Conservation (phyloP, 208 protist genomes). For the Endotrypanum monterogeii region DNA sequence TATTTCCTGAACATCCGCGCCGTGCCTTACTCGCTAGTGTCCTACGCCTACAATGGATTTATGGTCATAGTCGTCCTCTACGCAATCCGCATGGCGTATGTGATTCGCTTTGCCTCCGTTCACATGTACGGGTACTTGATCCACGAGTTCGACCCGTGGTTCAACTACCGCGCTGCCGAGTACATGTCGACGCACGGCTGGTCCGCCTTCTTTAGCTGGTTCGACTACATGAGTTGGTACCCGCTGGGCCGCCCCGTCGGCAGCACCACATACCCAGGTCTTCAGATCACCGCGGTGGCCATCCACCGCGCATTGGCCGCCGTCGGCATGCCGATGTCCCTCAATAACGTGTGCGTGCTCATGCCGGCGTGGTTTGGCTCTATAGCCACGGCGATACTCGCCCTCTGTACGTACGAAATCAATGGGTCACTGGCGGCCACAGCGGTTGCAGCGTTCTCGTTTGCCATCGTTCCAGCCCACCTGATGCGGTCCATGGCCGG, state of each 20-base stretch:
- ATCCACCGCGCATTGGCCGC: conserved; percentile 92
- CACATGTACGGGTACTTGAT: conserved; percentile 87
- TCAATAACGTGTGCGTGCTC: conserved; percentile 97
- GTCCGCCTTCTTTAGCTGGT: conserved; percentile 98
- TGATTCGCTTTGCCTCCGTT: conserved; percentile 71
- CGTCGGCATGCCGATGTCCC: conserved; percentile 71
- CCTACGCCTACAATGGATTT: conserved; percentile 12
- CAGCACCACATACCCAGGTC: conserved; percentile 97
- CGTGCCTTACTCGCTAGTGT: conserved; percentile 19
- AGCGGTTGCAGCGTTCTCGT: conserved; percentile 81
- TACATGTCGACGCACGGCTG: conserved; percentile 94
- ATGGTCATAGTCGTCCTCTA: conserved; percentile 23
- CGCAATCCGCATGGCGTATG: conserved; percentile 24
- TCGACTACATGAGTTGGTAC: conserved; percentile 98
- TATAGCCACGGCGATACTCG: conserved; percentile 89
- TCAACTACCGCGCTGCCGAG: conserved; percentile 93
- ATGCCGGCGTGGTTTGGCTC: conserved; percentile 94
- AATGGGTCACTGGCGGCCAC: conserved; percentile 78
- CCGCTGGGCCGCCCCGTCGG: conserved; percentile 98
- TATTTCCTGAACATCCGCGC: conserved; percentile 22
- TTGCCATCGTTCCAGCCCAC: conserved; percentile 81
- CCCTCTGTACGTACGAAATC: conserved; percentile 78
- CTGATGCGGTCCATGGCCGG: conserved; percentile 98
- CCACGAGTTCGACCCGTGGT: conserved; percentile 95
- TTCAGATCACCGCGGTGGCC: conserved; percentile 96